phyloP scores from a whole-genome alignment of 148 eudicot genomes.

The Cornus florida region DNA sequence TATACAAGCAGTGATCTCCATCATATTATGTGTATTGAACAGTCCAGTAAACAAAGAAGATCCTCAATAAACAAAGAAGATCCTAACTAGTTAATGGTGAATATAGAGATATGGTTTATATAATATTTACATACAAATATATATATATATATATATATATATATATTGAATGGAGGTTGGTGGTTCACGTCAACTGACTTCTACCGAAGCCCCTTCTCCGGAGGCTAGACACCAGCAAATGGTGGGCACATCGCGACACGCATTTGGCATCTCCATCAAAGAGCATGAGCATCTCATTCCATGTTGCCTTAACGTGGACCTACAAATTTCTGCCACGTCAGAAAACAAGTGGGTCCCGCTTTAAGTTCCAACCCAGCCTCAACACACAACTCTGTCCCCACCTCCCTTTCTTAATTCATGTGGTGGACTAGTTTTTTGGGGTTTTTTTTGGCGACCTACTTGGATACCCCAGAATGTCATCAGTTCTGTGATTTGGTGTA shows the following conservation, averaged over 20 bases:
- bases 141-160: background rate
- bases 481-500: background rate
- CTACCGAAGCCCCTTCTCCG: background rate
- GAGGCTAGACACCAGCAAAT: background rate
- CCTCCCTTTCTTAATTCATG: background rate
- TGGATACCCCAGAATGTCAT: too few relatives aligned
- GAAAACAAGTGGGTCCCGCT: background rate
- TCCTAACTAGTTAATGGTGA: too few relatives aligned
- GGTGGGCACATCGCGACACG: conserved; percentile 10
- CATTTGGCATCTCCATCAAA: conserved; percentile 1
- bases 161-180: conserved; percentile 9
- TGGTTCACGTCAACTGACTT: conserved; percentile 11
- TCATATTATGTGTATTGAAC: too few relatives aligned
- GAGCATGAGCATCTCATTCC: background rate
- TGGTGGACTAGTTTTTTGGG: background rate
- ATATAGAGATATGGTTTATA: too few relatives aligned
- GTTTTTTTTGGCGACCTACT: background rate
- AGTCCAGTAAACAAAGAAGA: too few relatives aligned
- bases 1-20: too few relatives aligned
- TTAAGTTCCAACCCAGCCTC: background rate
- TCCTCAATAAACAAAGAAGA: too few relatives aligned
- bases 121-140: too few relatives aligned
- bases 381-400: background rate
- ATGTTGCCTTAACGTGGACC: background rate
- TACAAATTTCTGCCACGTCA: background rate